A percentile compares a stretch with the other conserved stretches of the same genome.
These are phyloP conservation scores for Cystofilobasidium bisporidii DNA, from an alignment of 768 basidiomycete species.

Conservation along the genomic window DNA sequence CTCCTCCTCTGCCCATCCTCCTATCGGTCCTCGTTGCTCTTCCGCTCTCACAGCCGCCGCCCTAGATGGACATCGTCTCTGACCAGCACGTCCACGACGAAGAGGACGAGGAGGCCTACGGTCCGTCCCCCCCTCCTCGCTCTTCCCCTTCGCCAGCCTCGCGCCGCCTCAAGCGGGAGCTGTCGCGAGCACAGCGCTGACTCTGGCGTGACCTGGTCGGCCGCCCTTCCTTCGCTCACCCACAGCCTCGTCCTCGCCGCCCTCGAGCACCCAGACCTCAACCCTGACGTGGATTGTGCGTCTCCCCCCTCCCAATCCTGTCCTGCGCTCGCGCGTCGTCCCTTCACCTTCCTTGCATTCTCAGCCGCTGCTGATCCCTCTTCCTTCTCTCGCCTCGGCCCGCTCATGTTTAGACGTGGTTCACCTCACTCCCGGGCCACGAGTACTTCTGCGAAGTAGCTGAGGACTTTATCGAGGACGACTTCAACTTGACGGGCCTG, in stretches of 20 bases:
- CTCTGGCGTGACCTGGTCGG: neutral
- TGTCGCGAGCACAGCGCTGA: no score
- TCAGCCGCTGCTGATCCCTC: neutral
- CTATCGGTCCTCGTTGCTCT: no score
- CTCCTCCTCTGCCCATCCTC: no score
- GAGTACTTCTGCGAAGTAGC: constrained; percentile 98
- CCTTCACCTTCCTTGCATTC: neutral
- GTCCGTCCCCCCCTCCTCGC: neutral
- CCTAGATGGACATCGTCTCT: neutral
- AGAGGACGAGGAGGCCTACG: neutral
- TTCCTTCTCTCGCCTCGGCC: neutral
- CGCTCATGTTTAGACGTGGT: constrained; percentile 18
- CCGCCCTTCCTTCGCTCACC: neutral
- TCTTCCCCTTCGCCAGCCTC: no score
- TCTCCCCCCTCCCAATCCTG: neutral
- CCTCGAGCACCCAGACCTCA: constrained; percentile 22
- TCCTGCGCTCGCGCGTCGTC: neutral
- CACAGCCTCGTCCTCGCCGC: constrained; percentile 26
- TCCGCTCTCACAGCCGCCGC: neutral
- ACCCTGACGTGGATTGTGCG: constrained; percentile 29
- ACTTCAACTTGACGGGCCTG: constrained; percentile 95
- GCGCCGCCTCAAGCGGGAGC: no score
- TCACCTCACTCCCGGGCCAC: constrained; percentile 44
- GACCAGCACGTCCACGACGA: neutral
- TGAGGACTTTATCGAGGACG: constrained; percentile 98